These are phyloP conservation scores for Hylodesmum podocarpum DNA, from an alignment of 306 rosid species.

Conservation along the genomic window DNA sequence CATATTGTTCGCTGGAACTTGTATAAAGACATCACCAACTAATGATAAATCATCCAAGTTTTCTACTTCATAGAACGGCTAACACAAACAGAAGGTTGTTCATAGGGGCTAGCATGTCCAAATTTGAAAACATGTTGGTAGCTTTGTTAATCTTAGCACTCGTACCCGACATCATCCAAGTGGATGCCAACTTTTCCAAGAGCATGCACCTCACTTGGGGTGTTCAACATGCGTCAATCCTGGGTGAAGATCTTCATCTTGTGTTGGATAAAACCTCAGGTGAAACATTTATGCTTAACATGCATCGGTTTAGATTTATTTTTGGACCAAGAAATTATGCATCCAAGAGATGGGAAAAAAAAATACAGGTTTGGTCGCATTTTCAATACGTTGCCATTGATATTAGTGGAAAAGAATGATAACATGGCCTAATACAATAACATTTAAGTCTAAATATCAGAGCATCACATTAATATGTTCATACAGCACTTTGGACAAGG, in stretches of 20 bases:
- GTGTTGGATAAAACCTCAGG: conserved; percentile 65
- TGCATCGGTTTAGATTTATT: conserved; percentile 5
- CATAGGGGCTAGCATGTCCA: conserved; percentile 40
- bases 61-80: conserved; percentile 8
- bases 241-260: conserved; percentile 66
- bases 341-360: not conserved
- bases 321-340: conserved; percentile 1
- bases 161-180: conserved; percentile 34
- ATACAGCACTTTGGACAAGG: not conserved
- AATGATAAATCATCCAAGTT: conserved; percentile 30
- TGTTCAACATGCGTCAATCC: conserved; percentile 43
- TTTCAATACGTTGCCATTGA: conserved; percentile 8
- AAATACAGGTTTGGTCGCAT: not conserved
- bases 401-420: not conserved
- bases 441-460: not conserved
- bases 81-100: not conserved
- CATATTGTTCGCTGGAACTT: conserved; percentile 22
- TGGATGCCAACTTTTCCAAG: conserved; percentile 51
- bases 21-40: conserved; percentile 40
- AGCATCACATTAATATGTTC: conserved; percentile 12
- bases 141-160: conserved; percentile 42
- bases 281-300: conserved; percentile 21
- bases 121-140: conserved; percentile 35
- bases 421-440: not conserved
- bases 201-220: conserved; percentile 68